Evolutionary conservation across 129 eudicot species (phyloP).

Genomic region (Smallanthus sonchifolius): DNA sequence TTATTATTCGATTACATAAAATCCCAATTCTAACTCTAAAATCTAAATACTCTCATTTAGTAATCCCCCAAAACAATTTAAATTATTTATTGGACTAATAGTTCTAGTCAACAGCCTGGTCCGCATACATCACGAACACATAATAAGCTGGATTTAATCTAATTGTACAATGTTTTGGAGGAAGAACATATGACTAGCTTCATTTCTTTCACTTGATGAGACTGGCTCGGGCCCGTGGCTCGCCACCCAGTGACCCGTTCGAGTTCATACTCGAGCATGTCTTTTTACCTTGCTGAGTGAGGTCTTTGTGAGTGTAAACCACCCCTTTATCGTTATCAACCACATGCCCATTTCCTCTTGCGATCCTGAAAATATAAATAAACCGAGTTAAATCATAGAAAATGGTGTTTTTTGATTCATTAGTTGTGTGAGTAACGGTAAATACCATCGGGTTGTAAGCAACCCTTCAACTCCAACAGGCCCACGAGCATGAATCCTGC

Average conservation of each 20-base stretch:
- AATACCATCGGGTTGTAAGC: slow-evolving; percentile 90
- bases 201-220: slow-evolving; percentile 21
- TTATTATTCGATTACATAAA: neutral
- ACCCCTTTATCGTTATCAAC: slow-evolving; percentile 77
- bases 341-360: slow-evolving; percentile 83
- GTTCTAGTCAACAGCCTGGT: slow-evolving; percentile 27
- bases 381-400: neutral
- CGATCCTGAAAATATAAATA: slow-evolving; percentile 33
- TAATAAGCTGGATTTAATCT: slow-evolving; percentile 22
- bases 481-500: slow-evolving; percentile 99
- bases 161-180: slow-evolving; percentile 27
- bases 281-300: slow-evolving; percentile 32
- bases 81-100: slow-evolving; percentile 18
- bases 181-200: slow-evolving; percentile 15
- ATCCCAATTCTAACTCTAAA: slow-evolving; percentile 2
- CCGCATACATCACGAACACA: slow-evolving; percentile 34
- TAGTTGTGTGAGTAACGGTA: neutral
- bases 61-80: slow-evolving; percentile 18
- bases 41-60: neutral
- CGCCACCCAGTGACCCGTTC: slow-evolving; percentile 13
- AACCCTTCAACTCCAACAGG: slow-evolving; percentile 99
- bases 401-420: neutral
- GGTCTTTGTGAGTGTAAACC: slow-evolving; percentile 81
- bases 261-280: neutral
- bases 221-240: slow-evolving; percentile 1